phyloP scores from a whole-genome alignment of 805 yeast genomes.

The Ogataea ganodermae region DNA sequence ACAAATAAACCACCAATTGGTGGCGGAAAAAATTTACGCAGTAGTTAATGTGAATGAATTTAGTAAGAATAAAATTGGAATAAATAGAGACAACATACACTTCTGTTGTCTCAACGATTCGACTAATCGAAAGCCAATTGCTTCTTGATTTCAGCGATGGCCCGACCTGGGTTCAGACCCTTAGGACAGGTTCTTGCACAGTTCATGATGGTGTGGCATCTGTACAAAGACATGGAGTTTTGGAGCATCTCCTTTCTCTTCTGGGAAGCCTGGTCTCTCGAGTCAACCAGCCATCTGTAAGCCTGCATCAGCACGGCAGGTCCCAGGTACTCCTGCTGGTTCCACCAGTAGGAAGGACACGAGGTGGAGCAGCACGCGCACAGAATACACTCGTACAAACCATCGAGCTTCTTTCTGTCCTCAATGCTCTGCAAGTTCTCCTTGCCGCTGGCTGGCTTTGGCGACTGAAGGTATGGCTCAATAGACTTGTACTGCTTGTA shows the following conservation, averaged over 20 bases:
- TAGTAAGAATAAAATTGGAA: constrained; percentile 7
- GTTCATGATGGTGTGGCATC: constrained; percentile 99
- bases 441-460: constrained; percentile 83
- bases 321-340: constrained; percentile 96
- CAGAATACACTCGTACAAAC: constrained; percentile 93
- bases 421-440: constrained; percentile 89
- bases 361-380: constrained; percentile 99
- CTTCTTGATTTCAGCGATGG: constrained; percentile 97
- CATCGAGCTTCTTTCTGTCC: constrained; percentile 95
- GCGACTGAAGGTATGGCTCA: constrained; percentile 93
- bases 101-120: not conserved
- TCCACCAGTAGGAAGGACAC: constrained; percentile 99
- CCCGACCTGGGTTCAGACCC: constrained; percentile 95
- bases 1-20: too few relatives aligned
- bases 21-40: too few relatives aligned
- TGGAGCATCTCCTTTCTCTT: constrained; percentile 86
- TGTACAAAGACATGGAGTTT: constrained; percentile 95
- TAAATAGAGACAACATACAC: constrained; percentile 4
- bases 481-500: constrained; percentile 98
- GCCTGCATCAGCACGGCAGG: constrained; percentile 99
- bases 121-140: constrained; percentile 74
- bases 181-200: constrained; percentile 98
- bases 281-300: constrained; percentile 96
- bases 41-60: constrained; percentile 4
- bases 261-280: constrained; percentile 88